These are phyloP conservation scores for Acanthochlamys bracteata DNA, from an alignment of 106 monocot genomes.

Conservation along the genomic window DNA sequence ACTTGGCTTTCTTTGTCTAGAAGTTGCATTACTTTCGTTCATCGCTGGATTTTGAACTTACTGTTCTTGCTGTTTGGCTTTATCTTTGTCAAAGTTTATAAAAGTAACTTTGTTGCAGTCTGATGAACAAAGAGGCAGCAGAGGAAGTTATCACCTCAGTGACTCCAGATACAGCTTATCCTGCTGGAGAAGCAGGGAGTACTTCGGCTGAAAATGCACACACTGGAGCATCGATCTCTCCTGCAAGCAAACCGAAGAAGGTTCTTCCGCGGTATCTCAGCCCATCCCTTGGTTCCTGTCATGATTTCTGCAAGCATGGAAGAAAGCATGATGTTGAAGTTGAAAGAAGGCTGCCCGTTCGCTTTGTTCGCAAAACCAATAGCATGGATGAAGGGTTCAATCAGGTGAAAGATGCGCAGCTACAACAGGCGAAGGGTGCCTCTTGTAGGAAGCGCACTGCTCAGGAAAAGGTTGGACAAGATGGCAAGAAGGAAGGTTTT, in stretches of 20 bases:
- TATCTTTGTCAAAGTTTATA: not conserved
- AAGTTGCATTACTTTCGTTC: not conserved
- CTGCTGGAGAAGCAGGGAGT: slow-evolving; percentile 5
- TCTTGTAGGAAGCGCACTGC: slow-evolving; percentile 4
- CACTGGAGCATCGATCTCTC: slow-evolving; percentile 12
- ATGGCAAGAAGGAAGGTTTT: slow-evolving; percentile 7
- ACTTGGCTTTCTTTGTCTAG: too few relatives aligned
- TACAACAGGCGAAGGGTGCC: slow-evolving; percentile 15
- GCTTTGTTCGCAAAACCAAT: not conserved
- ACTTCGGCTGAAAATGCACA: slow-evolving; percentile 18
- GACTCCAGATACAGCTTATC: slow-evolving; percentile 8
- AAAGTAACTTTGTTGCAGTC: not conserved
- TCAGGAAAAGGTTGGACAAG: slow-evolving; percentile 5
- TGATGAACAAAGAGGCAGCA: slow-evolving; percentile 14
- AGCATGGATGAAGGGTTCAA: slow-evolving; percentile 5
- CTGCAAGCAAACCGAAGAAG: slow-evolving; percentile 14
- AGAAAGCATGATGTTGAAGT: slow-evolving; percentile 24
- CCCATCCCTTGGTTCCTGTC: slow-evolving; percentile 49
- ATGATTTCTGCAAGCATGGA: slow-evolving; percentile 80
- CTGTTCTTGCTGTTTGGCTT: not conserved
- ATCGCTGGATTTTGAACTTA: slow-evolving; percentile 7
- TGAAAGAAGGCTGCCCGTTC: slow-evolving; percentile 21
- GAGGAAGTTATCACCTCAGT: slow-evolving; percentile 8
- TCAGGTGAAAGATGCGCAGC: slow-evolving; percentile 4
- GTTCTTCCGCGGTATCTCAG: slow-evolving; percentile 49